Conservation (phyloP, 106 monocot species). For the Dendrobium huoshanense region DNA sequence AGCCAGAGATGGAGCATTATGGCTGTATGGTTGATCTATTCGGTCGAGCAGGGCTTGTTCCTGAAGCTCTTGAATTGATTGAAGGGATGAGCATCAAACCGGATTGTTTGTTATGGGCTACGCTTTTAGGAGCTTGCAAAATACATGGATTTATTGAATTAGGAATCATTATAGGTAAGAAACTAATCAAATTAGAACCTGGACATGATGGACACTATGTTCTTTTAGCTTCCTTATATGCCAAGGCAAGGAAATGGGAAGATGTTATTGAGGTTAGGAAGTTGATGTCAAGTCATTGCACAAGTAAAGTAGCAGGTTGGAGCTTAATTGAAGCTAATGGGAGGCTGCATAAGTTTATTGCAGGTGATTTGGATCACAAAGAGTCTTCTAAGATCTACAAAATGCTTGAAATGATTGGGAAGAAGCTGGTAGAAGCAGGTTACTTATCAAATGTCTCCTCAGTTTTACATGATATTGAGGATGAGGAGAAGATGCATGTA, state of each 20-base stretch:
- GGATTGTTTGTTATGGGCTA: conserved; percentile 68
- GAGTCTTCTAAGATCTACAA: conserved; percentile 30
- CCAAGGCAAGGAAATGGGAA: conserved; percentile 56
- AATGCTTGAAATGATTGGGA: conserved; percentile 25
- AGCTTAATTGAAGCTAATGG: conserved; percentile 57
- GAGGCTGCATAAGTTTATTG: conserved; percentile 39
- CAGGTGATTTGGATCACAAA: conserved; percentile 43
- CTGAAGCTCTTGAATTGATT: conserved; percentile 50
- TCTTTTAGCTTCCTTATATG: conserved; percentile 55
- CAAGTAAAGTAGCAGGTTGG: conserved; percentile 57
- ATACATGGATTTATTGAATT: conserved; percentile 43
- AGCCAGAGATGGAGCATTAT: conserved; percentile 75
- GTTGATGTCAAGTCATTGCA: conserved; percentile 34
- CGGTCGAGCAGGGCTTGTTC: conserved; percentile 49
- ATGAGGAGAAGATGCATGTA: conserved; percentile 51
- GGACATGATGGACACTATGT: conserved; percentile 68
- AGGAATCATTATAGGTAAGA: conserved; percentile 45
- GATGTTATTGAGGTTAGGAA: conserved; percentile 39
- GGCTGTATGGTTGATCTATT: conserved; percentile 76
- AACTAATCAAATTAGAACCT: conserved; percentile 47
- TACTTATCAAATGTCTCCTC: conserved; percentile 40
- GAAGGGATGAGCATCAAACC: conserved; percentile 38
- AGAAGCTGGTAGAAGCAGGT: conserved; percentile 35
- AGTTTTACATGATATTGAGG: conserved; percentile 59
- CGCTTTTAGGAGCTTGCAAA: conserved; percentile 56